Evolutionary conservation across 139 green algal genomes (phyloP), one percentile per base, ranked within the genome.

Genomic region (Penium margaritaceum): DNA sequence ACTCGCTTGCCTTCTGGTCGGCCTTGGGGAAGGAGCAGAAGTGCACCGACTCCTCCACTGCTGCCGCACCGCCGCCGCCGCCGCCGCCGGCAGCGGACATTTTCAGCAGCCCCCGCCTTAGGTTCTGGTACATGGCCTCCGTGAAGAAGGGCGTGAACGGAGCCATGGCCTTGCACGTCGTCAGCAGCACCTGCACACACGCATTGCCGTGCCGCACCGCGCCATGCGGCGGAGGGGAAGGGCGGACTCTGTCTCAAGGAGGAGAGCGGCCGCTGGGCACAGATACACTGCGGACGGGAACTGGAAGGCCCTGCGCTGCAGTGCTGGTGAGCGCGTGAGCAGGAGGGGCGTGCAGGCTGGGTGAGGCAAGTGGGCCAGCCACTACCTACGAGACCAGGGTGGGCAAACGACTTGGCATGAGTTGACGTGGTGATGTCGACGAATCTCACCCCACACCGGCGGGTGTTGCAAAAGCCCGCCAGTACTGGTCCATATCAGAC

Each of bases 121-220:
- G 88, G 81, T 98, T 98, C 70, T 91, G 88, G 86, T 97, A 99
- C 89, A 99, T 95, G n/a, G 79, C 62, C 85, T 99, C 94, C n/a
- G 84, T 91, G 62, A 99, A 91, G 88, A 97, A 99, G 43, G 94
- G 94, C 1, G 94, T 99, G 85, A 97, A 97, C 67, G 94, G 94
- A 5, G 93, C 84, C 94, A 99, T 98, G 35, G 43, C 64, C 84
- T 92, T 93, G 87, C 86, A 93, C 24, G 96, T 69, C 5, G 81
- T 90, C 36, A 97, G 76, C 67, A 99, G 85, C 36, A 96, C 92
- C 71, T 92, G 63, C 53, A 1, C 53, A 1, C 5, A n/a, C n/a
- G n/a, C n/a, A n/a, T n/a, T n/a, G n/a, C n/a, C n/a, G n/a, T n/a
- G n/a, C 55, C n/a, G n/a, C n/a, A n/a, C n/a, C n/a, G n/a, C n/a